Conservation (phyloP, 2,329 filamentous ascomycete genomes). For the Pestalotiopsis fici region DNA sequence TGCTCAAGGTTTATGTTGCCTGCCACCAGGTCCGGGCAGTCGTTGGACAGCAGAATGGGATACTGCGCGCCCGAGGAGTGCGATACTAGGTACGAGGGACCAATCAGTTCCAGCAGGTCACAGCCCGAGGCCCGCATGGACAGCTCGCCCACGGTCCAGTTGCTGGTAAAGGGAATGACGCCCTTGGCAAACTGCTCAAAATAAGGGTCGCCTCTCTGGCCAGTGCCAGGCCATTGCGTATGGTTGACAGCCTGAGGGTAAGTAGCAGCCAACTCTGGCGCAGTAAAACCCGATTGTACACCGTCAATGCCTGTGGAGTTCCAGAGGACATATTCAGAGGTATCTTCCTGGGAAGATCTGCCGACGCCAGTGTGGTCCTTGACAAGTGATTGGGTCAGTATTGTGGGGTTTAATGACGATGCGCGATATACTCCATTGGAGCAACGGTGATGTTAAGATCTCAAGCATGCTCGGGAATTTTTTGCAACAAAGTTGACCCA, state of each 20-base stretch:
- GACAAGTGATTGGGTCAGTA: neutral
- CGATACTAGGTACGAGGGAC: constrained; percentile 29
- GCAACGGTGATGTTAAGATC: neutral
- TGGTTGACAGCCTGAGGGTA: constrained; percentile 33
- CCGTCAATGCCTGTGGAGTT: constrained; percentile 25
- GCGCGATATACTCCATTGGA: neutral
- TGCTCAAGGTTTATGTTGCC: constrained; percentile 32
- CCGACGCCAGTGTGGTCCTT: constrained; percentile 34
- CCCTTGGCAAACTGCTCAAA: constrained; percentile 50
- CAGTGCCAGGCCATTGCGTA: constrained; percentile 33
- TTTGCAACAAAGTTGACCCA: neutral
- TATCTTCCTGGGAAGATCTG: constrained; percentile 30
- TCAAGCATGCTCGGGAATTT: neutral
- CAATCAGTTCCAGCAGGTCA: constrained; percentile 21
- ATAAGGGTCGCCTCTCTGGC: constrained; percentile 37
- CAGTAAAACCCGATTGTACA: constrained; percentile 26
- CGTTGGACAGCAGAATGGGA: constrained; percentile 20
- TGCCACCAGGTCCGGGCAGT: constrained; percentile 27
- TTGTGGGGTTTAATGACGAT: neutral
- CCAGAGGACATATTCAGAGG: constrained; percentile 25
- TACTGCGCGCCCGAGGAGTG: constrained; percentile 24
- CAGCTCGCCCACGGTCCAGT: constrained; percentile 18
- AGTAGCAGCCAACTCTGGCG: constrained; percentile 21
- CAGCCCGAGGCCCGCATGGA: constrained; percentile 24
- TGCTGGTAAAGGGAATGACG: constrained; percentile 35